Conservation (phyloP, 208 protist species). For the Dictyostelium gargantuum region DNA sequence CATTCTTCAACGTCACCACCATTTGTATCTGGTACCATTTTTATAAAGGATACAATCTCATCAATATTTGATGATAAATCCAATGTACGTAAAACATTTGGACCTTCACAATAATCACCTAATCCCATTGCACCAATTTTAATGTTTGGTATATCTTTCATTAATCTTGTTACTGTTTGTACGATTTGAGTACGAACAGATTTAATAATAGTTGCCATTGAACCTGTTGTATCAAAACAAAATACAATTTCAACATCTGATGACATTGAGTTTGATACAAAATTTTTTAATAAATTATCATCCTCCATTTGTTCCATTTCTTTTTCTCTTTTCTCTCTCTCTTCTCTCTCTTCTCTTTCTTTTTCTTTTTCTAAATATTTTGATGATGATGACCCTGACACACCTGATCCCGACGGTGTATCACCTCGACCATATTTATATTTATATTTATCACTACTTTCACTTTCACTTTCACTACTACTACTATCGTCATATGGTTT, state of each 20-base stretch:
- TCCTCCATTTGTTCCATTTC: not conserved
- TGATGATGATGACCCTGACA: not conserved
- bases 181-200: slow-evolving; percentile 33
- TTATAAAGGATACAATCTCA: slow-evolving; percentile 11
- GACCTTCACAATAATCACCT: slow-evolving; percentile 63
- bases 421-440: not conserved
- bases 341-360: not conserved
- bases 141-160: slow-evolving; percentile 64
- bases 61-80: slow-evolving; percentile 10
- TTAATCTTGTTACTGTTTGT: slow-evolving; percentile 29
- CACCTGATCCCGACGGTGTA: too few relatives aligned
- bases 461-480: not conserved
- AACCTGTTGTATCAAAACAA: slow-evolving; percentile 67
- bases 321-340: not conserved
- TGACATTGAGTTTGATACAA: slow-evolving; percentile 30
- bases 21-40: slow-evolving; percentile 7
- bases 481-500: not conserved
- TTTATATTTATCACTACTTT: not conserved
- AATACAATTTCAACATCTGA: slow-evolving; percentile 55
- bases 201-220: slow-evolving; percentile 35
- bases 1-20: slow-evolving; percentile 65
- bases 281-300: slow-evolving; percentile 31
- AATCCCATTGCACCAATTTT: slow-evolving; percentile 64
- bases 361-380: not conserved
- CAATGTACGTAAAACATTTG: not conserved